These are phyloP conservation scores for Beauveria australis DNA, from an alignment of 2,329 filamentous ascomycete species.

Conservation along the genomic window DNA sequence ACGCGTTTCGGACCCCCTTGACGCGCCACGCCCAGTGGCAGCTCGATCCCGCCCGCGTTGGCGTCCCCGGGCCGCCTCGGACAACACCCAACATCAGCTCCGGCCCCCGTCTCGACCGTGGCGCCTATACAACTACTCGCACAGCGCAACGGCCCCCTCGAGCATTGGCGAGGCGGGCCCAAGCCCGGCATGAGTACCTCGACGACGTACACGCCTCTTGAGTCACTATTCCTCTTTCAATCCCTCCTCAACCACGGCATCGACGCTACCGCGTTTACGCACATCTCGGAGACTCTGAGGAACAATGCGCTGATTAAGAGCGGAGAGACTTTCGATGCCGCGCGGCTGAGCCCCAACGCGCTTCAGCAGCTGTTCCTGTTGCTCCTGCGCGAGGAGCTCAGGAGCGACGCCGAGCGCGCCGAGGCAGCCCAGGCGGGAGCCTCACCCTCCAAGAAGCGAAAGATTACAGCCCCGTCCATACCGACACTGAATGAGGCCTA, in stretches of 20 bases:
- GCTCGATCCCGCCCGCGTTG: slow-evolving; percentile 1
- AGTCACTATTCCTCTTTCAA: slow-evolving; percentile 80
- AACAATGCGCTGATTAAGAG: slow-evolving; percentile 65
- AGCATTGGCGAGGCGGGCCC: slow-evolving; percentile 46
- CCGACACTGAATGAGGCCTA: slow-evolving; percentile 59
- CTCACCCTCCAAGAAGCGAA: slow-evolving; percentile 62
- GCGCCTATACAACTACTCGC: slow-evolving; percentile 47
- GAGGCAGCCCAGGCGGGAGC: slow-evolving; percentile 25
- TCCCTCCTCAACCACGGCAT: slow-evolving; percentile 62
- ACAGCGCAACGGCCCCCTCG: slow-evolving; percentile 46
- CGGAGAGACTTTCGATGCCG: slow-evolving; percentile 62
- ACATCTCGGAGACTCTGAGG: slow-evolving; percentile 66
- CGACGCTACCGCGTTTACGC: slow-evolving; percentile 56
- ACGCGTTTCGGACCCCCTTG: background rate
- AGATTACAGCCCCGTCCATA: slow-evolving; percentile 56
- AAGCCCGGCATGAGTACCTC: slow-evolving; percentile 45
- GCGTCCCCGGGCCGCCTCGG: background rate
- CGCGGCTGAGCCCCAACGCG: slow-evolving; percentile 67
- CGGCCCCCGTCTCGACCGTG: slow-evolving; percentile 29
- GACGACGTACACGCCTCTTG: slow-evolving; percentile 71
- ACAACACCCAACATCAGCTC: background rate
- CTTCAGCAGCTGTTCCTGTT: slow-evolving; percentile 71
- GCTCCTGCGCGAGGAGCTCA: slow-evolving; percentile 66
- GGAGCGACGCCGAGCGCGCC: slow-evolving; percentile 35
- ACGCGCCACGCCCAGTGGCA: background rate